A percentile compares a stretch with the other conserved stretches of the same genome.
These are phyloP conservation scores for Hygrophila difformis DNA, from an alignment of 257 asterid species.

Conservation along the genomic window DNA sequence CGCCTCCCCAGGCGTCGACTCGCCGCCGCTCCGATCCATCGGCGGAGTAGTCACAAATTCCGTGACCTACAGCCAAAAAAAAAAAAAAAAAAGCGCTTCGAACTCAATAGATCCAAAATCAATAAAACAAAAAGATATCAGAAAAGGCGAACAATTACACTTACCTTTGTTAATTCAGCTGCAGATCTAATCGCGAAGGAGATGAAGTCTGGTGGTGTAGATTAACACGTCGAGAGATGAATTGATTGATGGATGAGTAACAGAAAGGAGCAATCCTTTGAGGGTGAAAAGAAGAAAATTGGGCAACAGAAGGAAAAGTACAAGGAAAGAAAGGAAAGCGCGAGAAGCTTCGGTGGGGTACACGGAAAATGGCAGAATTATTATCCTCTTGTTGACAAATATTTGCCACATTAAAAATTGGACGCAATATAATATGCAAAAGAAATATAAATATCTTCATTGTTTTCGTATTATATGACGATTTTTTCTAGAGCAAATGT, in stretches of 20 bases:
- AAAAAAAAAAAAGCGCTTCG: neutral
- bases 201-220: neutral
- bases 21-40: conserved; percentile 34
- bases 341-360: conserved; percentile 6
- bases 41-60: conserved; percentile 24
- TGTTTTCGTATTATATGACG: no score
- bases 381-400: no score
- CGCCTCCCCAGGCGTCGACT: conserved; percentile 25
- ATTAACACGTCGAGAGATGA: neutral
- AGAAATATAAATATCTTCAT: no score
- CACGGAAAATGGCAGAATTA: neutral
- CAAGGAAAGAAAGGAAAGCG: neutral
- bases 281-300: neutral
- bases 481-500: no score
- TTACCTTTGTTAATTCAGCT: neutral
- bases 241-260: neutral
- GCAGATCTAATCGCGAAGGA: neutral
- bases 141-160: neutral
- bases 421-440: no score
- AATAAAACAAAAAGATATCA: neutral
- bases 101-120: neutral
- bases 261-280: neutral
- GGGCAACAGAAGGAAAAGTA: neutral
- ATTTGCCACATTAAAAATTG: no score
- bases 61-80: neutral